These are phyloP conservation scores for Spencermartinsiella europaea DNA, from an alignment of 805 yeast species.

Conservation along the genomic window DNA sequence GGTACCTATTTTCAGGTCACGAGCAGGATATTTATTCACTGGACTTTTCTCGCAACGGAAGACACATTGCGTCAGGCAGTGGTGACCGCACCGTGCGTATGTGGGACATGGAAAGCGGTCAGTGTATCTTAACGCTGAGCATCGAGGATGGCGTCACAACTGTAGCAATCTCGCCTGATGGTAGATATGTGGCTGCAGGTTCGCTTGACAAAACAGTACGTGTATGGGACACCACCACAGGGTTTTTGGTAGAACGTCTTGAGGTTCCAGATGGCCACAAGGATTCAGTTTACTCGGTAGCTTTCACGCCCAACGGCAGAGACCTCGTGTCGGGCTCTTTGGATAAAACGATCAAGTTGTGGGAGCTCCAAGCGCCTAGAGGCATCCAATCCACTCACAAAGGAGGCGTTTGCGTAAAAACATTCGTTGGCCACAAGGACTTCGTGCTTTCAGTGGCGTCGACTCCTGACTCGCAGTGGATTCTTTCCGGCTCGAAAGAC, in stretches of 20 bases:
- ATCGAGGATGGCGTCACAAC: constrained; percentile 98
- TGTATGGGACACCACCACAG: constrained; percentile 94
- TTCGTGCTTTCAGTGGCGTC: constrained; percentile 91
- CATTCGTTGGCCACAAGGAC: constrained; percentile 94
- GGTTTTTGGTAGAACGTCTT: constrained; percentile 84
- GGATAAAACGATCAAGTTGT: constrained; percentile 91
- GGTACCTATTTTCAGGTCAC: constrained; percentile 79
- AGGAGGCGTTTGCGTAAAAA: constrained; percentile 66
- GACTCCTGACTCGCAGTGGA: constrained; percentile 87
- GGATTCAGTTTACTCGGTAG: constrained; percentile 93
- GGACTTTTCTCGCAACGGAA: constrained; percentile 92
- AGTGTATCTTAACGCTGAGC: constrained; percentile 79
- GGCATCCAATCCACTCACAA: constrained; percentile 35
- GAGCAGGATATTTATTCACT: constrained; percentile 96
- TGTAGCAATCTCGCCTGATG: constrained; percentile 95
- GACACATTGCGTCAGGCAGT: constrained; percentile 87
- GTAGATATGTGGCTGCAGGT: constrained; percentile 91
- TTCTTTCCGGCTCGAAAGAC: constrained; percentile 92
- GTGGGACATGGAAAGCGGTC: constrained; percentile 90
- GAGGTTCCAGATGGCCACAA: constrained; percentile 95
- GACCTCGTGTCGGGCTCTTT: constrained; percentile 93
- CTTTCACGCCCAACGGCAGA: constrained; percentile 84
- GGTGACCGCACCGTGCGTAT: constrained; percentile 96
- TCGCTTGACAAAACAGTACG: constrained; percentile 91
- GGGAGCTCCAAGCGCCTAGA: constrained; percentile 68